Evolutionary conservation across 305 asterid genomes (phyloP).

Genomic region (Petunia hybrid): DNA sequence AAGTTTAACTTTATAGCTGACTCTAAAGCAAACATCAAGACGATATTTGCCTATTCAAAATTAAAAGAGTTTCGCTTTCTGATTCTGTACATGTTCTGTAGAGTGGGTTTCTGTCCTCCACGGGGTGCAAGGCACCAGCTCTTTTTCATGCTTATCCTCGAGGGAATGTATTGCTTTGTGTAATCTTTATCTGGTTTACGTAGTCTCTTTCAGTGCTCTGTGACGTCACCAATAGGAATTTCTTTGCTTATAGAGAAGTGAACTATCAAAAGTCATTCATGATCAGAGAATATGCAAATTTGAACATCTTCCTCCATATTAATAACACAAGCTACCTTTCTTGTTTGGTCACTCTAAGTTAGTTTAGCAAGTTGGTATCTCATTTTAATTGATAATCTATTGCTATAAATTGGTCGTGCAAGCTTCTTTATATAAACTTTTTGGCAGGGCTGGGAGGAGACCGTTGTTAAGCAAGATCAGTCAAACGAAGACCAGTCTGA

Average conservation of each 20-base stretch:
- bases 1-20: neutral
- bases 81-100: neutral
- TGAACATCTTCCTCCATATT: no score
- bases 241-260: constrained; percentile 31
- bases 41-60: neutral
- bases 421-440: constrained; percentile 31
- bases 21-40: neutral
- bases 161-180: constrained; percentile 1
- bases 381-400: constrained; percentile 1
- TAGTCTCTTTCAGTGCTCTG: neutral
- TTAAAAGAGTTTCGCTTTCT: neutral
- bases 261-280: constrained; percentile 18
- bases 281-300: constrained; percentile 16
- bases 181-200: neutral
- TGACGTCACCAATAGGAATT: constrained; percentile 26
- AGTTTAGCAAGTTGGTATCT: constrained; percentile 5
- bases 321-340: neutral
- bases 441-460: constrained; percentile 98
- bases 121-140: neutral
- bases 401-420: constrained; percentile 11
- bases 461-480: constrained; percentile 83
- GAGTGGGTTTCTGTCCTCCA: neutral
- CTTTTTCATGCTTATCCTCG: constrained; percentile 19
- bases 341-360: constrained; percentile 20
- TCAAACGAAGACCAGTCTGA: constrained; percentile 76